These are phyloP conservation scores for Amoebophrya sp. DNA, from an alignment of 169 alveolate species.

Conservation along the genomic window DNA sequence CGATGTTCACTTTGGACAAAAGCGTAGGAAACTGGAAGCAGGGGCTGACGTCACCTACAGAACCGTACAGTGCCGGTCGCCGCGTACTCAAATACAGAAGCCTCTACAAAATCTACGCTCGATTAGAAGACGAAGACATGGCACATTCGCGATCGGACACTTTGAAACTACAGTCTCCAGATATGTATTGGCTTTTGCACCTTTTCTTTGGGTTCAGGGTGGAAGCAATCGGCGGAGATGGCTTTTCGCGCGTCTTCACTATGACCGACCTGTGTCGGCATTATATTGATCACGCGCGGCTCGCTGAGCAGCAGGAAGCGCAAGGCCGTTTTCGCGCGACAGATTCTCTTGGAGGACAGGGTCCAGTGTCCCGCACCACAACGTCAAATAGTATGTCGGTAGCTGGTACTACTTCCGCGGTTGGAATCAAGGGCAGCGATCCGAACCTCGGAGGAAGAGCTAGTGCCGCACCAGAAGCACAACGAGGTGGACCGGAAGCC, in stretches of 20 bases:
- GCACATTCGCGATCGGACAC: background rate
- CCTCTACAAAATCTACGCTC: background rate
- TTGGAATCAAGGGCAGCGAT: no score
- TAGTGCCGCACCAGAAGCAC: no score
- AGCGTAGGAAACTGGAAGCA: background rate
- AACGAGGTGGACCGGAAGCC: no score
- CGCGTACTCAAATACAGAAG: background rate
- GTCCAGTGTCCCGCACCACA: no score
- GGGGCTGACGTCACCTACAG: background rate
- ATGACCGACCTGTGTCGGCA: background rate
- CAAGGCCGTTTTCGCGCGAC: background rate
- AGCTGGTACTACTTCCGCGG: no score
- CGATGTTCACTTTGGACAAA: background rate
- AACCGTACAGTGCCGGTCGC: background rate
- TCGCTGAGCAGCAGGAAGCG: background rate
- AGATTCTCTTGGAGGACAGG: no score
- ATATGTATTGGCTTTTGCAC: background rate
- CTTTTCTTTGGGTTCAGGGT: background rate
- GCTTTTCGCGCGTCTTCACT: background rate
- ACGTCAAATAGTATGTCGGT: no score
- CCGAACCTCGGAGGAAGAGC: no score
- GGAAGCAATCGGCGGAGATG: background rate
- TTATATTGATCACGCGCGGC: background rate
- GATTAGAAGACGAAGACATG: background rate
- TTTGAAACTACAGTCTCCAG: background rate